phyloP scores from a whole-genome alignment of 2,329 filamentous ascomycete genomes.

The Cordyceps sp. region DNA sequence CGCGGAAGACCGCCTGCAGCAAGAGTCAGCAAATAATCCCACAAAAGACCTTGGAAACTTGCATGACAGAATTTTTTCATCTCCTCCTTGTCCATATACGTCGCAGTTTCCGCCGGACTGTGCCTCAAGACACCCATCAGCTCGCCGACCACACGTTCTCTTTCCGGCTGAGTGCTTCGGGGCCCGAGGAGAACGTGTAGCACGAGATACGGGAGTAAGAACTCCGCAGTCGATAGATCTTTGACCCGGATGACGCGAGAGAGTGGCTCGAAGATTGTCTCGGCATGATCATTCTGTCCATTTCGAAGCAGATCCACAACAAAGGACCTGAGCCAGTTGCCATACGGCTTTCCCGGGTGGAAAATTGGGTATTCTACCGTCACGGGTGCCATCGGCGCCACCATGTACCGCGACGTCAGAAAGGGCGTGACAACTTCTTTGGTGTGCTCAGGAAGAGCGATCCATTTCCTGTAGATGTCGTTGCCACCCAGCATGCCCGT shows the following conservation, averaged over 20 bases:
- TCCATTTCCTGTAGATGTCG: conserved; percentile 58
- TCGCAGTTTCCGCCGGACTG: conserved; percentile 29
- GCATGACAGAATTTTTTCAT: conserved; percentile 80
- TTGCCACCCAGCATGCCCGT: conserved; percentile 28
- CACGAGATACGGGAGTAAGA: conserved; percentile 74
- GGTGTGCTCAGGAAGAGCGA: conserved; percentile 57
- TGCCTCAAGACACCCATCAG: conserved; percentile 58
- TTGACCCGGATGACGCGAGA: conserved; percentile 71
- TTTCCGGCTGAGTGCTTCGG: conserved; percentile 39
- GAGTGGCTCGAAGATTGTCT: conserved; percentile 65
- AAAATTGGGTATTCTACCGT: conserved; percentile 65
- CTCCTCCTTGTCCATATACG: conserved; percentile 51
- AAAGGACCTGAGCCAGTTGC: conserved; percentile 66
- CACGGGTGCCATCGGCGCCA: conserved; percentile 43
- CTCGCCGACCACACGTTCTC: conserved; percentile 52
- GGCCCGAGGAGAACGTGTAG: conserved; percentile 70
- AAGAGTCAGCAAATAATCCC: not conserved
- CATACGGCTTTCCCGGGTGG: conserved; percentile 48
- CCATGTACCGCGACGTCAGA: conserved; percentile 63
- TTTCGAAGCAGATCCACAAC: conserved; percentile 70
- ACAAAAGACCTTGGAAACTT: conserved; percentile 13
- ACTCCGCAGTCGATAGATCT: conserved; percentile 72
- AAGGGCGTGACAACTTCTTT: conserved; percentile 80
- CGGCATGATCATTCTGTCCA: conserved; percentile 56
- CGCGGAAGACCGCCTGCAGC: conserved; percentile 65